These are phyloP conservation scores for Neurospora sp. DNA, from an alignment of 495 filamentous ascomycete genomes.

Conservation along the genomic window DNA sequence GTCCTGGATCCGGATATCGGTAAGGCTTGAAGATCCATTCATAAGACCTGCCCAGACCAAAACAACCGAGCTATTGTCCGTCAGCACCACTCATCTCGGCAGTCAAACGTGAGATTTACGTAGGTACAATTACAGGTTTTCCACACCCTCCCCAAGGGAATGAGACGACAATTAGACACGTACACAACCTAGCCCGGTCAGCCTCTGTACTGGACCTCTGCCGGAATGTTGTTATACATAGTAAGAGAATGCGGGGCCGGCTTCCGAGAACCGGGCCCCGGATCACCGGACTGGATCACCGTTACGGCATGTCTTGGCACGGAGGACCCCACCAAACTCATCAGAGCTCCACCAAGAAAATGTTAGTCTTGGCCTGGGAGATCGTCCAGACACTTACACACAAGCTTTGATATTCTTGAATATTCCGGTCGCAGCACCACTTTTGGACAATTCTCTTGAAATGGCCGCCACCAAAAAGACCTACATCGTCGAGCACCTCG, in stretches of 20 bases:
- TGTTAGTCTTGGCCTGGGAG: neutral
- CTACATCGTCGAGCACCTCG: constrained; percentile 88
- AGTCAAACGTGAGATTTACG: neutral
- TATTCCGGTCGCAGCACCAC: neutral
- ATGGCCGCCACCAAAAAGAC: constrained; percentile 36
- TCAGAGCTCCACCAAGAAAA: neutral
- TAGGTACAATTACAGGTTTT: neutral
- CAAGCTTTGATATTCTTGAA: neutral
- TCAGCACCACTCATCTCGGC: neutral
- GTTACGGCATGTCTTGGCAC: neutral
- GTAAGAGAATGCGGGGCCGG: neutral
- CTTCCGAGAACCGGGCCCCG: neutral
- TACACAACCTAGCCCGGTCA: neutral
- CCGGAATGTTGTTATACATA: neutral
- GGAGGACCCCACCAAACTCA: neutral
- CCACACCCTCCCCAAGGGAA: neutral
- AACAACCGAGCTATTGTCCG: neutral
- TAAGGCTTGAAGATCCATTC: neutral
- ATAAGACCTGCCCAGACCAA: neutral
- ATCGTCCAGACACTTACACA: neutral
- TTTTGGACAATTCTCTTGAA: neutral
- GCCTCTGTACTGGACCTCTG: neutral
- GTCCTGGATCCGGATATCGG: neutral
- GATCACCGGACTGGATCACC: neutral
- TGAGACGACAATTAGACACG: neutral